phyloP scores from a whole-genome alignment of 768 basidiomycete species.

The Calocybe gangraenosa region DNA sequence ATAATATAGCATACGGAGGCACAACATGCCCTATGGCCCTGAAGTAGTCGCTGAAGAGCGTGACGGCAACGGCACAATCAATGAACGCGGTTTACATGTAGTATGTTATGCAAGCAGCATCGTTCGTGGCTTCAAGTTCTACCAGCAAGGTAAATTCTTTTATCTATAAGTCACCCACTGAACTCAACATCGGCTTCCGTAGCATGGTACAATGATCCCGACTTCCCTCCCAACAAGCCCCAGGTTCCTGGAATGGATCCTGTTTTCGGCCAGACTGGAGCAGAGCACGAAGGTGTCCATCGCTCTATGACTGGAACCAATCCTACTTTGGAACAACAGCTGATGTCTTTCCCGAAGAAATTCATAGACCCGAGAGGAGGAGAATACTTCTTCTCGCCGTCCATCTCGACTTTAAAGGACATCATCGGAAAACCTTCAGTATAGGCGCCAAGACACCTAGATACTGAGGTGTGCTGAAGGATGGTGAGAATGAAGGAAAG shows the following conservation, averaged over 20 bases:
- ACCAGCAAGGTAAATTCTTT: conserved; percentile 7
- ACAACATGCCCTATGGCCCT: too few relatives aligned
- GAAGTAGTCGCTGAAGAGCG: too few relatives aligned
- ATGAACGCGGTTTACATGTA: conserved; percentile 12
- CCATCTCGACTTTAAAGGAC: conserved; percentile 16
- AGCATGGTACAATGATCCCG: conserved; percentile 14
- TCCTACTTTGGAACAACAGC: conserved; percentile 1
- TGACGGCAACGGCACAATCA: conserved; percentile 6
- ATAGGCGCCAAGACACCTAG: conserved; percentile 2
- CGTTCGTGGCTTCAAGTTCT: conserved; percentile 14
- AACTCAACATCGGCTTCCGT: background rate
- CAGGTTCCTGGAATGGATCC: conserved; percentile 14
- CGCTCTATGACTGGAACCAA: conserved; percentile 14
- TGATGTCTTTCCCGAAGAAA: conserved; percentile 9
- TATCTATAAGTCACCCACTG: background rate
- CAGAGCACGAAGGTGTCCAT: conserved; percentile 1
- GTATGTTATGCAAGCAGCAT: conserved; percentile 17
- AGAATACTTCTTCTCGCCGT: conserved; percentile 23
- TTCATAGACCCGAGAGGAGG: conserved; percentile 17
- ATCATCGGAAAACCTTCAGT: conserved; percentile 3
- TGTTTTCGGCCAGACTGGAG: conserved; percentile 13
- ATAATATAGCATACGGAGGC: too few relatives aligned
- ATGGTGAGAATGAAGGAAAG: background rate
- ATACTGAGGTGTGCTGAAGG: background rate
- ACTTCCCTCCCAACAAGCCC: conserved; percentile 12